Base-by-base conservation (phyloP, 2,329 filamentous ascomycete species). In the Fusarium sp. region DNA sequence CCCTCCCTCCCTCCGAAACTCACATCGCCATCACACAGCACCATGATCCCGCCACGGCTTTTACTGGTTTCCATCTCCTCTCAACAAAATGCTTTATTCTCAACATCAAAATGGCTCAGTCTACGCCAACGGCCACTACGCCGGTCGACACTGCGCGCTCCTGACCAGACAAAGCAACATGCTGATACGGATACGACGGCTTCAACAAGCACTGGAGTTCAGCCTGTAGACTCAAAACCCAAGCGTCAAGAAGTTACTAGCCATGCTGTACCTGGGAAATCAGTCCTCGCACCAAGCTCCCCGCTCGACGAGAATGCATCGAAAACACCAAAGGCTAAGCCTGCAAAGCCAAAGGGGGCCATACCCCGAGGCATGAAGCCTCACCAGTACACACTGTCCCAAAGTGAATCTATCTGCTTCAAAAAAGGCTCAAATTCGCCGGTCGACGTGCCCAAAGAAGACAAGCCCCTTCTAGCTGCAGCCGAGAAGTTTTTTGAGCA, bases 401-500 rank as follows among this genome's bases (percentile, higher is more conserved):
- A 65, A 25, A 61, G 64, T 8, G 68, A 70, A 19, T 69, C 69
- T 6, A 67, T 71, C 7, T 64, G 53, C 32, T 71, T 61, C 49
- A 61, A 54, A 24, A 36, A 53, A 7, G 58, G 42, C 28, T 28
- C 41, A n/a, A 31, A 32, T 25, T 46, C 54, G 19, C 65, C 65
- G 15, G 53, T 55, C 6, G 56, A 64, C 7, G 38, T 59, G 10
- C 48, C 53, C n/a, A 67, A 65, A 25, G 50, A 60, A 10, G 68
- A 75, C 11, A 60, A 49, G 11, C 65, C 64, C n/a, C 57, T 69
- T 24, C 53, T 76, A 10, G 63, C 63, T 34, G 58, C 68, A 19
- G 74, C 74, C 1, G 67, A 66, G 34, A 68, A 65, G 29, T 78
- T 77, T 67, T 77, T 78, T 64, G 57, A 61, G 35, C 60, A 71